These are phyloP conservation scores for Lasiosphaeris hirsuta DNA, from an alignment of 495 filamentous ascomycete genomes.

Conservation along the genomic window DNA sequence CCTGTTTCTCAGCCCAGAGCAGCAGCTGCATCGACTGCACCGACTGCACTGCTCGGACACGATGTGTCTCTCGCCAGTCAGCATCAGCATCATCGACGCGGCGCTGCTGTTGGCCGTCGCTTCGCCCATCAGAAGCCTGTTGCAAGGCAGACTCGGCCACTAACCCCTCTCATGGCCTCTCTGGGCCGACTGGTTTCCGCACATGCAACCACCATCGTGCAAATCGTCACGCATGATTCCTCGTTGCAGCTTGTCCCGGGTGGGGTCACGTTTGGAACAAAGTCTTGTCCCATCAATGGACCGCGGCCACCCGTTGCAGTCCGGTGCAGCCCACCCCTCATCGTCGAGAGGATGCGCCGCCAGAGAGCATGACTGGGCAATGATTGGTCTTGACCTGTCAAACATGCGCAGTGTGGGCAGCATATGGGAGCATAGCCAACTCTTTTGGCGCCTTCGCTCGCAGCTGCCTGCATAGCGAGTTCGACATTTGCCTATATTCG, in stretches of 20 bases:
- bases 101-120: constrained; percentile 4
- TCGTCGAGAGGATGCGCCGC: not conserved
- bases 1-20: constrained; percentile 1
- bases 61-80: constrained; percentile 7
- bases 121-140: not conserved
- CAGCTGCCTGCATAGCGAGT: constrained; percentile 3
- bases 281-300: constrained; percentile 12
- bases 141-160: not conserved
- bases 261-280: constrained; percentile 17
- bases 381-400: constrained; percentile 13
- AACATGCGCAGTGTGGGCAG: not conserved
- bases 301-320: constrained; percentile 9
- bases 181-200: constrained; percentile 10
- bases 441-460: not conserved
- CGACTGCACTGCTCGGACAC: not conserved
- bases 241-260: constrained; percentile 21
- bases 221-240: constrained; percentile 23
- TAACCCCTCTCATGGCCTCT: not conserved
- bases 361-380: not conserved
- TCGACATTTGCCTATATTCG: constrained; percentile 20
- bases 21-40: not conserved
- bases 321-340: not conserved
- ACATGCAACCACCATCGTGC: constrained; percentile 20
- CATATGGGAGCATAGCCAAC: not conserved
- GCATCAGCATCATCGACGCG: not conserved